Evolutionary conservation across 176 grass and related monocot species (phyloP), one percentile per base, ranked within the genome.

Genomic region (Pharus latifolius): DNA sequence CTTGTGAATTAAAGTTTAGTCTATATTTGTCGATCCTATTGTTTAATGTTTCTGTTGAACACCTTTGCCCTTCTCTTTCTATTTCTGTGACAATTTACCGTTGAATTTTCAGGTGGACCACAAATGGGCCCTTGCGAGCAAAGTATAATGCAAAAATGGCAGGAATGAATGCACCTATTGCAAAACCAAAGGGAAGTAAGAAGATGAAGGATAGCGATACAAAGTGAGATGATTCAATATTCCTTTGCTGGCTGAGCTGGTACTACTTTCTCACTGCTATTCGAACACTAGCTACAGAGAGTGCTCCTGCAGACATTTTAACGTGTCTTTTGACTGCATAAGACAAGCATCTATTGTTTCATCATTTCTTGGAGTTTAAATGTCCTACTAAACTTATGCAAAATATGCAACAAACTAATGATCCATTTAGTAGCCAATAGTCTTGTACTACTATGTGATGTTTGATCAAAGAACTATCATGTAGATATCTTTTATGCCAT

Each of bases 41-140:
- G 13, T 63, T 41, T 44, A 3, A 53, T 30, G 23, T 42, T 40
- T 33, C 7, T 23, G 40, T 41, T 29, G 25, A 35, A 25, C 23
- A 28, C 69, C 33, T 15, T 58, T 20, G 4, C 1, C 67, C 19
- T 78, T 66, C 18, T 33, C 44, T 67, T 71, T 45, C 17, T 1
- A 46, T 53, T 58, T n/a, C n/a, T n/a, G n/a, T n/a, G n/a, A n/a
- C n/a, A 48, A 51, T 51, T 60, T 60, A 2, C 52, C 23, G 28
- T 44, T 67, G 26, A 73, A 28, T 61, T 79, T 73, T 62, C 47
- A n/a, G n/a, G n/a, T n/a, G n/a, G n/a, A n/a, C n/a, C n/a, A n/a
- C n/a, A n/a, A n/a, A n/a, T n/a, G n/a, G n/a, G n/a, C n/a, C n/a
- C n/a, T n/a, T n/a, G n/a, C n/a, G n/a, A n/a, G n/a, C n/a, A n/a